phyloP scores from a whole-genome alignment of 2,329 filamentous ascomycete species.

The Fusarium newnesense region DNA sequence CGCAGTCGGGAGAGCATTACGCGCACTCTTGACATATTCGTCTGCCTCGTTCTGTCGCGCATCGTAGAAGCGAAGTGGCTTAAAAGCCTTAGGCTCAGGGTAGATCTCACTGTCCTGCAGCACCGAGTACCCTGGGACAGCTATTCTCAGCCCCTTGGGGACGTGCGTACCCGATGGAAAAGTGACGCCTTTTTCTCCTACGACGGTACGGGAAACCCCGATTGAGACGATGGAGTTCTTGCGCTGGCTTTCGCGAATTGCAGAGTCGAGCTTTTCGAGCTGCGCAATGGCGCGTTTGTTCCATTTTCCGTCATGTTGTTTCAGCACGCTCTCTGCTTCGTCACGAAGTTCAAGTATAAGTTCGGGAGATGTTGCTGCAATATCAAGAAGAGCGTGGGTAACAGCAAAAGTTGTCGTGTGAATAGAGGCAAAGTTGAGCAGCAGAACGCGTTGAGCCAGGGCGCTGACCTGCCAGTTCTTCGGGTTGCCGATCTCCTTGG shows the following conservation, averaged over 20 bases:
- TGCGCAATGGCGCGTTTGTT: background rate
- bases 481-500: background rate
- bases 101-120: conserved; percentile 9
- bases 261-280: conserved; percentile 10
- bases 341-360: background rate
- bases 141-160: background rate
- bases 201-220: background rate
- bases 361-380: background rate
- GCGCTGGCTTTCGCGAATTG: conserved; percentile 17
- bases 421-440: conserved; percentile 10
- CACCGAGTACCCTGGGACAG: conserved; percentile 1
- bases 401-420: conserved; percentile 12
- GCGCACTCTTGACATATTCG: background rate
- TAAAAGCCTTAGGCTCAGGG: background rate
- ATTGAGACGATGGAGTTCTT: conserved; percentile 4
- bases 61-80: conserved; percentile 3
- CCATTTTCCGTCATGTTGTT: background rate
- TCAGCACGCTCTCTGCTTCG: background rate
- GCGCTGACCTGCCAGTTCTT: conserved; percentile 9
- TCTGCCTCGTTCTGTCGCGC: background rate
- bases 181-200: background rate
- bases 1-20: background rate
- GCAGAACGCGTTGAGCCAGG: background rate
- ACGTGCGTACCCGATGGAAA: conserved; percentile 8
- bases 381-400: conserved; percentile 4